A percentile compares a stretch with the other conserved stretches of the same genome.
These are phyloP conservation scores for Rhodofomes roseus DNA, from an alignment of 1,284 basidiomycete genomes.

Conservation along the genomic window DNA sequence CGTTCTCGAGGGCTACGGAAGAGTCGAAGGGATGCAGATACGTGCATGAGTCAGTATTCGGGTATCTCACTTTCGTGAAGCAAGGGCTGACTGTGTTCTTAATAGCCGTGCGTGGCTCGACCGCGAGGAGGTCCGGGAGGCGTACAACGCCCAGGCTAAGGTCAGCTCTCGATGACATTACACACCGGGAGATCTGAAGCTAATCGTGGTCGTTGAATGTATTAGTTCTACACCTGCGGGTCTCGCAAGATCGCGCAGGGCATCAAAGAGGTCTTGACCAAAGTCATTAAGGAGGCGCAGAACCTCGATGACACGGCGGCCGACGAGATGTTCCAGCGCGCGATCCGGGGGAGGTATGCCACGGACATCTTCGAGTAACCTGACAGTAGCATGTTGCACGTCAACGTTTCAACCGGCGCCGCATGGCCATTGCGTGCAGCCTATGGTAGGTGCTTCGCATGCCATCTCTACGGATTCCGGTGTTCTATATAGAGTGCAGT, in stretches of 20 bases:
- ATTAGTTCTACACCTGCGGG: conserved; percentile 47
- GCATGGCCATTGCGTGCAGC: too few relatives aligned
- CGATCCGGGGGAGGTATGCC: conserved; percentile 38
- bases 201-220: neutral
- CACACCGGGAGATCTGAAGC: too few relatives aligned
- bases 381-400: neutral
- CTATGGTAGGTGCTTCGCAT: too few relatives aligned
- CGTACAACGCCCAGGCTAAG: conserved; percentile 43
- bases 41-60: conserved; percentile 44
- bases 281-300: conserved; percentile 32
- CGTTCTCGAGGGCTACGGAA: conserved; percentile 40
- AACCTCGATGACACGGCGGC: conserved; percentile 26
- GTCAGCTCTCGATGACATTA: too few relatives aligned
- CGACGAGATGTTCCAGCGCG: conserved; percentile 28
- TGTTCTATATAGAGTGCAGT: too few relatives aligned
- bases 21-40: conserved; percentile 43
- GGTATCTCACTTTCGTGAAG: neutral
- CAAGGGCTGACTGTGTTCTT: neutral
- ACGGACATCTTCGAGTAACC: conserved; percentile 42
- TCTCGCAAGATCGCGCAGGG: conserved; percentile 37
- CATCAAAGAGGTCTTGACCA: conserved; percentile 34
- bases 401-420: too few relatives aligned
- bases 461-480: too few relatives aligned
- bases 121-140: conserved; percentile 30
- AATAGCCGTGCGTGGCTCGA: conserved; percentile 47